Evolutionary conservation across 2,329 filamentous ascomycete genomes (phyloP), one percentile per base, ranked within the genome.

Genomic region (Phyllosticta capitalensis): DNA sequence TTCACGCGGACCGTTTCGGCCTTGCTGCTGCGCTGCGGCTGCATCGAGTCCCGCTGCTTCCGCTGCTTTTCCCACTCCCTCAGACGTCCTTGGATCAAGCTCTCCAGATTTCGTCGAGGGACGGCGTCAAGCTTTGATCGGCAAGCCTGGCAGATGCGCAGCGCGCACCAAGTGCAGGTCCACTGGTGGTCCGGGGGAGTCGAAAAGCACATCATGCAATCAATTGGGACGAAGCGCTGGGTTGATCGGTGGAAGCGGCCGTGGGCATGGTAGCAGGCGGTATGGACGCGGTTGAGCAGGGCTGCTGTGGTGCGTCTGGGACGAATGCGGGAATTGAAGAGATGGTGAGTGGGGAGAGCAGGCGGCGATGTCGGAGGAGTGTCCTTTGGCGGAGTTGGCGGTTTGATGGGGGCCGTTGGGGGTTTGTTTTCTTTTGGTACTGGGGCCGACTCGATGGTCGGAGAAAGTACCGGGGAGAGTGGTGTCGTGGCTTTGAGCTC

Each of bases 151-250:
- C 72, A 75, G 19, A 75, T 65, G 9, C 71, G 53, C 61, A 75
- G 59, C 59, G 67, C 68, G 56, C 72, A 75, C 70, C 70, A 73
- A 17, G 66, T 65, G 54, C 72, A 75, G n/a, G 63, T 62, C 67
- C 69, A 72, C 59, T 66, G 68, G 17, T 65, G 59, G 20, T 69
- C 67, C 2, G 56, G 59, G 20, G 61, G 63, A 58, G 68, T 66
- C 1, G 63, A 53, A 17, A 63, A 66, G 61, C 72, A 75, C 0
- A 73, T 56, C 69, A 71, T 70, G 66, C 72, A 75, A 12, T 65
- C 66, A 64, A 71, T 65, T 22, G 70, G 69, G 54, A 69, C 67
- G 62, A 68, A 68, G 10, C 58, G 19, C 61, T 73, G 74, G 56
- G 65, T 67, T 55, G 64, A 67, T 64, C 67, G 67, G 51, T 69